A percentile compares a stretch with the other conserved stretches of the same genome.
phyloP scores from a whole-genome alignment of 2,329 filamentous ascomycete genomes.

The Talaromyces sp. region DNA sequence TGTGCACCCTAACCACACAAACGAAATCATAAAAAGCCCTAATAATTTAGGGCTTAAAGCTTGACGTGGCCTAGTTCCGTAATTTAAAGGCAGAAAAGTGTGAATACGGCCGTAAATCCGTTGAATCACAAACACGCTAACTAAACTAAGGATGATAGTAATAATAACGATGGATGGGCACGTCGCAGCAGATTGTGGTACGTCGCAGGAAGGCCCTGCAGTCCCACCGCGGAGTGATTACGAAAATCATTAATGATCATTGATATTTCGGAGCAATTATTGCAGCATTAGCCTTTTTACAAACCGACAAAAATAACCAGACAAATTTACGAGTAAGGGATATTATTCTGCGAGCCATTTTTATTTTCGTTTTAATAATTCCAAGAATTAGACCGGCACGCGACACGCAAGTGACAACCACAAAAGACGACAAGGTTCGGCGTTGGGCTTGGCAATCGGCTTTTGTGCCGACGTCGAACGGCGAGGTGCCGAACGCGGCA shows the following conservation, averaged over 20 bases:
- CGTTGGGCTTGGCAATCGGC: background rate
- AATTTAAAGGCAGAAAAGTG: background rate
- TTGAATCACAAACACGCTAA: background rate
- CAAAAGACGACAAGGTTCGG: background rate
- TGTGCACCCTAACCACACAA: background rate
- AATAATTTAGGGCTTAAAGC: background rate
- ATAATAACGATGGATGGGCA: background rate
- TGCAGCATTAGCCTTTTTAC: no score
- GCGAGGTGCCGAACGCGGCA: background rate
- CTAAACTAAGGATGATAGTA: background rate
- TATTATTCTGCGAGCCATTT: background rate
- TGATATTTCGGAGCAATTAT: no score
- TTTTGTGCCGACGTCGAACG: background rate
- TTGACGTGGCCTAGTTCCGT: background rate
- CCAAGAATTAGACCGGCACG: background rate
- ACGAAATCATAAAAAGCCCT: background rate
- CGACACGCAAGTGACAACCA: background rate
- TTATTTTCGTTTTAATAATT: background rate
- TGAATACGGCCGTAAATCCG: background rate
- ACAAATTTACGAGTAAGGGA: background rate
- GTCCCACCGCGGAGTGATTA: background rate
- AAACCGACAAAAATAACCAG: background rate
- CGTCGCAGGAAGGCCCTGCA: background rate
- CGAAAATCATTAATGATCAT: background rate
- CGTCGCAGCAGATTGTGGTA: background rate